Conservation (phyloP, 2,329 filamentous ascomycete genomes). For the Teratosphaeria destructans region DNA sequence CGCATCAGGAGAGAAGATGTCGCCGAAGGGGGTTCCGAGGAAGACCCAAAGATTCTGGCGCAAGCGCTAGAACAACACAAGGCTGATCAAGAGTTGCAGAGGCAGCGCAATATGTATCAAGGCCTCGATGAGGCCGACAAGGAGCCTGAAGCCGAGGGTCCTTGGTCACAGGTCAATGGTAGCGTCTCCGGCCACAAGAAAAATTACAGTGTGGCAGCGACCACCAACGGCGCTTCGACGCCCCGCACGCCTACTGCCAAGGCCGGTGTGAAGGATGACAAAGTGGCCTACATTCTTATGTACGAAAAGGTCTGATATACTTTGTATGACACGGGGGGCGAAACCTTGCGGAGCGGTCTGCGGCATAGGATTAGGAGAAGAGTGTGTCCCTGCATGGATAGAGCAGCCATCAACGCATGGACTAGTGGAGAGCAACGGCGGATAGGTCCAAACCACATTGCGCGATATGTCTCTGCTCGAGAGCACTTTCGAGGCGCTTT, state of each 20-base stretch:
- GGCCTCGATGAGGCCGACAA: constrained; percentile 52
- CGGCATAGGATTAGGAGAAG: not conserved
- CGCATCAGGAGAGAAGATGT: constrained; percentile 82
- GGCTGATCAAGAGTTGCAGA: constrained; percentile 35
- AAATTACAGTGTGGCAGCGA: constrained; percentile 46
- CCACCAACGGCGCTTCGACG: constrained; percentile 45
- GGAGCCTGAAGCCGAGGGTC: constrained; percentile 51
- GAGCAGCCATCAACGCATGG: not conserved
- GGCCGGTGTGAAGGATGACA: constrained; percentile 69
- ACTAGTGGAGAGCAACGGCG: not conserved
- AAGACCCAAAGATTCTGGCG: constrained; percentile 60
- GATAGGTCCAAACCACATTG: not conserved
- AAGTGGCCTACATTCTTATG: constrained; percentile 93
- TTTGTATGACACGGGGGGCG: not conserved
- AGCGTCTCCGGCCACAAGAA: constrained; percentile 33
- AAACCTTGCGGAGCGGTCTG: not conserved
- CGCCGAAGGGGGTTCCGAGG: constrained; percentile 72
- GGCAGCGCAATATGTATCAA: constrained; percentile 62
- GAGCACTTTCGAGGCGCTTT: not conserved
- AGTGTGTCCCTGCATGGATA: not conserved
- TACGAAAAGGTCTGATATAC: constrained; percentile 49
- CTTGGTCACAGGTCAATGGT: constrained; percentile 81
- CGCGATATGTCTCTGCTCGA: not conserved
- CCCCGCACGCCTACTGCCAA: constrained; percentile 44
- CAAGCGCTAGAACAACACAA: constrained; percentile 58